Conservation (phyloP, 2,329 filamentous ascomycete species). For the Trichoderma afroharzianum region DNA sequence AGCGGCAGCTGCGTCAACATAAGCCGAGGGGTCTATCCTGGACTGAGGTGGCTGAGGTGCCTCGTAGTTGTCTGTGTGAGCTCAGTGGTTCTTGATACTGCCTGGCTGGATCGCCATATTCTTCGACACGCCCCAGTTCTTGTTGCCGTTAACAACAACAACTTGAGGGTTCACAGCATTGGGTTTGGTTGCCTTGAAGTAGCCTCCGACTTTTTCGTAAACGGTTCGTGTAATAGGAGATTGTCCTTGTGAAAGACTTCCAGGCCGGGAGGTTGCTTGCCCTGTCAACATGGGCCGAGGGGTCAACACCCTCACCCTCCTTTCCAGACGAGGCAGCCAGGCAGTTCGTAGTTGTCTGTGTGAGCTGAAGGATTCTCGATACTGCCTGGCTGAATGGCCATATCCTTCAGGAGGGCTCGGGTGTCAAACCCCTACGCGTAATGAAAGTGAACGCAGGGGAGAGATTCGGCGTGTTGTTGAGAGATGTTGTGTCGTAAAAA, state of each 20-base stretch:
- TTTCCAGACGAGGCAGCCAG: no score
- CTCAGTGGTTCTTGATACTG: conserved; percentile 3
- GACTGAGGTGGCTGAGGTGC: conserved; percentile 32
- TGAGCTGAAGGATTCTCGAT: no score
- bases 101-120: conserved; percentile 21
- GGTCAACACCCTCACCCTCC: no score
- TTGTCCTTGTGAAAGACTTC: conserved; percentile 40
- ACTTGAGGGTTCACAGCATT: conserved; percentile 30
- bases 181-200: conserved; percentile 38
- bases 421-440: background rate
- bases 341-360: no score
- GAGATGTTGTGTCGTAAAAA: background rate
- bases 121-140: conserved; percentile 21
- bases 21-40: conserved; percentile 40
- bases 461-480: background rate
- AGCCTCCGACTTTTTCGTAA: conserved; percentile 39
- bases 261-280: conserved; percentile 21
- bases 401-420: background rate
- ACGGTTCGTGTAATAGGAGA: conserved; percentile 46
- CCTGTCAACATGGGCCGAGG: conserved; percentile 22
- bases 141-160: conserved; percentile 38
- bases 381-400: no score
- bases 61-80: conserved; percentile 26
- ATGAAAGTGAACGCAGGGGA: background rate
- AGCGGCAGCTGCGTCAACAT: conserved; percentile 31